Percentiles rank a stretch among this genome's conserved stretches.
Evolutionary conservation across 73 alveolate species (phyloP).

Genomic region (Paramecium tetraurelia): DNA sequence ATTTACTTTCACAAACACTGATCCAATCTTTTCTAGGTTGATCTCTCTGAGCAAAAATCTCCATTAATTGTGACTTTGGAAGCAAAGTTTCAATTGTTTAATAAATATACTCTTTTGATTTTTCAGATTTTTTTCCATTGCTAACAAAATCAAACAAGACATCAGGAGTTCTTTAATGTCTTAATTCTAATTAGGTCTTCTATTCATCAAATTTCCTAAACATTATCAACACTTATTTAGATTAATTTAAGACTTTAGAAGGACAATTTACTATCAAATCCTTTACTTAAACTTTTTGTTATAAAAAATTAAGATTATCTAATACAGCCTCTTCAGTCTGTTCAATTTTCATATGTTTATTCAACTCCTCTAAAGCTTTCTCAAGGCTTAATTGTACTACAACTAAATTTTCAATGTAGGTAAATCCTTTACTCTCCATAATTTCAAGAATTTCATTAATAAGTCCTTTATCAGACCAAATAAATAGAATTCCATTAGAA

Average conservation of each 20-base stretch:
- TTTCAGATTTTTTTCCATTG: background rate
- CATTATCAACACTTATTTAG: slow-evolving; percentile 43
- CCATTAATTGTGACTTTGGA: slow-evolving; percentile 59
- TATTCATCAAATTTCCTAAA: slow-evolving; percentile 54
- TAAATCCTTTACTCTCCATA: slow-evolving; percentile 47
- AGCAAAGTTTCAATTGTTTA: slow-evolving; percentile 47
- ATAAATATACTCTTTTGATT: slow-evolving; percentile 50
- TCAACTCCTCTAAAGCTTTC: slow-evolving; percentile 7
- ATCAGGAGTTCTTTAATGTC: slow-evolving; percentile 61
- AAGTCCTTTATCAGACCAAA: slow-evolving; percentile 52
- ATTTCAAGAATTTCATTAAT: slow-evolving; percentile 28
- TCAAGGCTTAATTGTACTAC: slow-evolving; percentile 30
- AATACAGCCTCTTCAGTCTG: slow-evolving; percentile 31
- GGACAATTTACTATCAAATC: background rate
- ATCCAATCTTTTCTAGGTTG: slow-evolving; percentile 43
- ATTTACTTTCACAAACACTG: slow-evolving; percentile 13
- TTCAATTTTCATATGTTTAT: slow-evolving; percentile 37
- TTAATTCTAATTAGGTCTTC: slow-evolving; percentile 27
- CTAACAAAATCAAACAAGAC: slow-evolving; percentile 50
- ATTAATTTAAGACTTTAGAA: background rate
- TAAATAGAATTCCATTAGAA: slow-evolving; percentile 51
- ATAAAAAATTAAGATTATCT: slow-evolving; percentile 23
- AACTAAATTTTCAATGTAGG: slow-evolving; percentile 46
- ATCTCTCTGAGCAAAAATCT: slow-evolving; percentile 38
- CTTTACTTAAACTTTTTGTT: background rate